phyloP scores from a whole-genome alignment of 306 rosid species.

The Fragaria ananassa region DNA sequence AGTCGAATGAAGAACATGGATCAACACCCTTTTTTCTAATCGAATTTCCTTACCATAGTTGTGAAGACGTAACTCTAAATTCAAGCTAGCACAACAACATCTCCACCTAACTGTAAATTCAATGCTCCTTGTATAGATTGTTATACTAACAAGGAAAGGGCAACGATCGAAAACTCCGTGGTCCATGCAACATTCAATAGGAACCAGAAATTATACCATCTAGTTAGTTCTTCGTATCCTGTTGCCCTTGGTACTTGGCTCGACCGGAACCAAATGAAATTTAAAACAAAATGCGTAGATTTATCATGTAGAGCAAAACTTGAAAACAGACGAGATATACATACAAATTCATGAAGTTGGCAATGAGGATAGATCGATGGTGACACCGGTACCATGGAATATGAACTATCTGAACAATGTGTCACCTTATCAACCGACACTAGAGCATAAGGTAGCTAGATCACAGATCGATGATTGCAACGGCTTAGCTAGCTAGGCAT shows the following conservation, averaged over 20 bases:
- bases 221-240: background rate
- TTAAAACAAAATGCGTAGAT: background rate
- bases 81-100: background rate
- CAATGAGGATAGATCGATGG: background rate
- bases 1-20: background rate
- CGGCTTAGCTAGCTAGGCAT: background rate
- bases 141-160: background rate
- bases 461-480: background rate
- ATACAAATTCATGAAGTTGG: background rate
- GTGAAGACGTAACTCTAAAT: background rate
- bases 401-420: background rate
- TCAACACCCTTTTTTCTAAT: background rate
- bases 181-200: constrained; percentile 15
- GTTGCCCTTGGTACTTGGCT: background rate
- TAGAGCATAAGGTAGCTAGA: background rate
- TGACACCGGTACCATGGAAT: background rate
- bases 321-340: background rate
- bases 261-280: background rate
- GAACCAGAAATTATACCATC: constrained; percentile 6
- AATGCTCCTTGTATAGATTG: background rate
- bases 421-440: constrained; percentile 9
- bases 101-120: background rate
- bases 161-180: background rate
- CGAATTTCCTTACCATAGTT: background rate
- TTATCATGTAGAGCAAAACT: background rate